Evolutionary conservation across 805 yeast species (phyloP).

Genomic region (Torulaspora indica): DNA sequence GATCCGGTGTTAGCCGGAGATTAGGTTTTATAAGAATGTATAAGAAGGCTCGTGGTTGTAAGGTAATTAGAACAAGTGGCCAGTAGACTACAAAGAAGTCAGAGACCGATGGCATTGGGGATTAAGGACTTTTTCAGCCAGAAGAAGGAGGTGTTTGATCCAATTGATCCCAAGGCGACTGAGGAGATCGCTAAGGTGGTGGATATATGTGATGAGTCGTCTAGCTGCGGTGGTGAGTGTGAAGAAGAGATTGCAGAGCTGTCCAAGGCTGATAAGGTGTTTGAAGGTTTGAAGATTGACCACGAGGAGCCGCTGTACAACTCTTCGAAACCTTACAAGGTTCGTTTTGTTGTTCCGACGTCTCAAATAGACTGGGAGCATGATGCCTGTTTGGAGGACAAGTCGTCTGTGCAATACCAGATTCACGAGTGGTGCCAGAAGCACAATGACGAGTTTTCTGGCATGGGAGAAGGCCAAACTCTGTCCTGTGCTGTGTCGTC

Average conservation of each 20-base stretch:
- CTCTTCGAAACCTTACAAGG: conserved; percentile 60
- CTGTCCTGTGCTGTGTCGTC: conserved; percentile 45
- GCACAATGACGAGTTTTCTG: conserved; percentile 25
- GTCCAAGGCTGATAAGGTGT: conserved; percentile 23
- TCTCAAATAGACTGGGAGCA: conserved; percentile 82
- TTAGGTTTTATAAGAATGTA: too few relatives aligned
- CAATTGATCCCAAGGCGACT: conserved; percentile 10
- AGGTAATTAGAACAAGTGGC: too few relatives aligned
- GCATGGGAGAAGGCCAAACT: conserved; percentile 31
- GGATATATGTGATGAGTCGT: conserved; percentile 22
- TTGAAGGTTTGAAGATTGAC: conserved; percentile 30
- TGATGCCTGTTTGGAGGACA: conserved; percentile 50
- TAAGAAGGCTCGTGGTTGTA: too few relatives aligned
- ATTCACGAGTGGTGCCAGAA: conserved; percentile 40
- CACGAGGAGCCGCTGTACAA: conserved; percentile 53
- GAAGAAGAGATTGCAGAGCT: conserved; percentile 30
- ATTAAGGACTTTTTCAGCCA: conserved; percentile 6
- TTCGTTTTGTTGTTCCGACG: conserved; percentile 78
- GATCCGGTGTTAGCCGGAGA: too few relatives aligned
- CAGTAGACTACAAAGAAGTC: background rate
- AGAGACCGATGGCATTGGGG: background rate
- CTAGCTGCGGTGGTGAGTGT: conserved; percentile 21
- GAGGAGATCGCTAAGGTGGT: conserved; percentile 21
- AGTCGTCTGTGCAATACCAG: conserved; percentile 44
- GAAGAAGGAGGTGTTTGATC: conserved; percentile 4